Evolutionary conservation across 2,329 filamentous ascomycete species (phyloP), one percentile per base, ranked within the genome.

Genomic region (Neofusicoccum cordaticola): DNA sequence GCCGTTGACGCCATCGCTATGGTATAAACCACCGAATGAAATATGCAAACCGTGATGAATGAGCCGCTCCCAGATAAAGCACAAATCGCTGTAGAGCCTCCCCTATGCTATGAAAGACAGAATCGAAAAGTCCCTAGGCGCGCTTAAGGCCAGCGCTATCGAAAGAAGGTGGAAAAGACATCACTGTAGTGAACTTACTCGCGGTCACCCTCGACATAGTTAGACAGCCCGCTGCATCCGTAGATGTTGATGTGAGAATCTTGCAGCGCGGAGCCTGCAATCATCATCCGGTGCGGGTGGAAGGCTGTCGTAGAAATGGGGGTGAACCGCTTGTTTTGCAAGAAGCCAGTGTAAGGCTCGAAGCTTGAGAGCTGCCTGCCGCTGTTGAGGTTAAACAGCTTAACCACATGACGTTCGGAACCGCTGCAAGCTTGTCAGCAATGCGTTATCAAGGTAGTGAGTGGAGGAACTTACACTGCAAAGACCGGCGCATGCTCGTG

Each of bases 401-500:
- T 96, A 71, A 98, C 92, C 27, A 88, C 86, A 74, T 97, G 93
- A 57, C 90, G 86, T 64, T 93, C 93, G 31, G 93, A 95, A 71
- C 95, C 95, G 67, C 93, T 97, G 71, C 65, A 31, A 44, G 2
- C 12, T 13, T n/a, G 7, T 66, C 35, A 63, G 44, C n/a, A 48
- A 6, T 41, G n/a, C 7, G 9, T 9, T 9, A 13, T 22, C 6
- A 48, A 15, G 6, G 19, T 8, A 15, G 3, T 22, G 13, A 37
- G 6, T 17, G 44, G 34, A 12, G 48, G 60, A 19, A 87, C 90
- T 84, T 88, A 93, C 90, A 93, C 87, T 70, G 92, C 92, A 81
- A 99, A 97, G 12, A 99, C 93, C 31, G 95, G 95, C 62, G 96
- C 87, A 78, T 99, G 95, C 78, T 99, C 95, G 76, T 99, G 95